phyloP scores from a whole-genome alignment of 164 flowering plant genomes.

The Aristolochia fimbriata region DNA sequence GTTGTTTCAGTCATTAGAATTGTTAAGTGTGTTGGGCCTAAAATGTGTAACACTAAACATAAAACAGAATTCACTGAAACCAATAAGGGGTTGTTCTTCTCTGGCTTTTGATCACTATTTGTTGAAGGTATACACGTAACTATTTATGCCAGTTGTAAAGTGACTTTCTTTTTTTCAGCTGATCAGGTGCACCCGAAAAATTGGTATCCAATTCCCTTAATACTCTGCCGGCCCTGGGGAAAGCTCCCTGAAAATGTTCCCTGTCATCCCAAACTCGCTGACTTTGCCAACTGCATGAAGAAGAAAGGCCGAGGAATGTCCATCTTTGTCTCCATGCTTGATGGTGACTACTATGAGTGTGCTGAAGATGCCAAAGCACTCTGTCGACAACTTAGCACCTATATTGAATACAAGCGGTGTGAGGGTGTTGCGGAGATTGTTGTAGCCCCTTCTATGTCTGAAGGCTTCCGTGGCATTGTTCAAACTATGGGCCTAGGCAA shows the following conservation, averaged over 20 bases:
- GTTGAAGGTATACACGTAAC: not conserved
- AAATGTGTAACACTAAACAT: no score
- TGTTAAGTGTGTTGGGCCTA: no score
- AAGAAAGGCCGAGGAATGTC: constrained; percentile 99
- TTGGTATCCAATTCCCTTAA: constrained; percentile 97
- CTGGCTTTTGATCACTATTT: not conserved
- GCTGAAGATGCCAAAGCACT: constrained; percentile 93
- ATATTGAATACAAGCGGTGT: constrained; percentile 87
- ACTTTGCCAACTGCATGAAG: constrained; percentile 99
- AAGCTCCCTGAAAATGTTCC: constrained; percentile 98
- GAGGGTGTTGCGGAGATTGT: constrained; percentile 99
- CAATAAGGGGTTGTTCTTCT: no score
- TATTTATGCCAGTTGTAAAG: no score
- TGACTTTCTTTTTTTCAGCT: constrained; percentile 39
- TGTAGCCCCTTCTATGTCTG: constrained; percentile 93
- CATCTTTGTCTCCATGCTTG: constrained; percentile 79
- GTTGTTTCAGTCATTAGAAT: not conserved
- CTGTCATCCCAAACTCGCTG: constrained; percentile 98
- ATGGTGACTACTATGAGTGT: constrained; percentile 88
- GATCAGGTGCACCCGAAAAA: constrained; percentile 96
- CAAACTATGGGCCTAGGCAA: constrained; percentile 99
- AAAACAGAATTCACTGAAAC: no score
- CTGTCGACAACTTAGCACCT: constrained; percentile 68
- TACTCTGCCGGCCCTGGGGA: constrained; percentile 99
- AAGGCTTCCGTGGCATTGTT: constrained; percentile 91